phyloP scores from a whole-genome alignment of 768 basidiomycete genomes.

The Termitomyces bulborhizus region DNA sequence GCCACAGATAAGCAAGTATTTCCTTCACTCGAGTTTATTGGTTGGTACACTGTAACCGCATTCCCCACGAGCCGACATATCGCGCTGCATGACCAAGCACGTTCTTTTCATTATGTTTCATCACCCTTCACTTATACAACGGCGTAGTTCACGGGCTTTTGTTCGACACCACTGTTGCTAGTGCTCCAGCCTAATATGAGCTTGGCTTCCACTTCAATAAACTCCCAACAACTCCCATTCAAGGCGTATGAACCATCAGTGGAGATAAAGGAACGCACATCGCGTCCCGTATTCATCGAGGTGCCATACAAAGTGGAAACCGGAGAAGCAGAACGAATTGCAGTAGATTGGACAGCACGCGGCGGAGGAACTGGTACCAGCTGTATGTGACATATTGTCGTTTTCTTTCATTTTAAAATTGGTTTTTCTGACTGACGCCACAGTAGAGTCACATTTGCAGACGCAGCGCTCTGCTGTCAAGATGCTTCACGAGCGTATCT shows the following conservation, averaged over 20 bases:
- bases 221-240: slow-evolving; percentile 77
- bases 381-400: slow-evolving; percentile 39
- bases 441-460: slow-evolving; percentile 88
- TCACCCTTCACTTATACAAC: not conserved
- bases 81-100: slow-evolving; percentile 79
- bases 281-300: slow-evolving; percentile 77
- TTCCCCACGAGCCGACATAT: slow-evolving; percentile 72
- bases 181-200: slow-evolving; percentile 32
- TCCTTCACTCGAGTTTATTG: slow-evolving; percentile 94
- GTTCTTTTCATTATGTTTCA: slow-evolving; percentile 3
- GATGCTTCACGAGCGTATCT: slow-evolving; percentile 92
- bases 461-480: slow-evolving; percentile 93
- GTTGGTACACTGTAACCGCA: slow-evolving; percentile 93
- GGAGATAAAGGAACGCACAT: slow-evolving; percentile 74
- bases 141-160: slow-evolving; percentile 71
- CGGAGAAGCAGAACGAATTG: slow-evolving; percentile 97
- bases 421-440: not conserved
- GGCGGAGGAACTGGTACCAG: slow-evolving; percentile 80
- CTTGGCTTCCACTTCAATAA: slow-evolving; percentile 24
- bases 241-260: slow-evolving; percentile 91
- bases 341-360: slow-evolving; percentile 92
- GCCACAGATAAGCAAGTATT: slow-evolving; percentile 92
- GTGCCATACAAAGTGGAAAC: slow-evolving; percentile 89
- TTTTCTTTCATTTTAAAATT: not conserved
- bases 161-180: slow-evolving; percentile 86